Conservation (phyloP, 768 basidiomycete species). For the Termitomyces sp. region DNA sequence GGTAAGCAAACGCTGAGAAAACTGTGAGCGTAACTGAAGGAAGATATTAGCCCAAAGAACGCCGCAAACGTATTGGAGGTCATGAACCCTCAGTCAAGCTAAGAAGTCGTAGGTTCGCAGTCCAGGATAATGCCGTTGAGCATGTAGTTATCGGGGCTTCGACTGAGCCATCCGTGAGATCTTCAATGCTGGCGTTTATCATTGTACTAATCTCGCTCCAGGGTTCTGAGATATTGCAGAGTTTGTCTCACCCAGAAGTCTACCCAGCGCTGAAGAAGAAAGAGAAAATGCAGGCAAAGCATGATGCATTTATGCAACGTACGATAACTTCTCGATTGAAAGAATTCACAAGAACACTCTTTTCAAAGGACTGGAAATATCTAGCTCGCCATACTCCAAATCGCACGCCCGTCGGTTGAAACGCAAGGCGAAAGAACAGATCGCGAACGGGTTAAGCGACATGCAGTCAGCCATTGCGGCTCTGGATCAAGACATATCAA, state of each 20-base stretch:
- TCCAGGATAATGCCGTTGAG: slow-evolving; percentile 47
- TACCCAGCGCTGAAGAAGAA: slow-evolving; percentile 50
- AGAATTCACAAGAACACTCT: neutral
- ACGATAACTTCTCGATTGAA: slow-evolving; percentile 8
- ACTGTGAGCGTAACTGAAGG: neutral
- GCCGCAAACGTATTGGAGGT: slow-evolving; percentile 37
- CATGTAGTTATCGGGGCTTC: slow-evolving; percentile 43
- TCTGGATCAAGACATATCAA: slow-evolving; percentile 36
- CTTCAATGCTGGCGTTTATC: neutral
- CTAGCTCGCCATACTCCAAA: slow-evolving; percentile 61
- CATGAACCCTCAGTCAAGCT: slow-evolving; percentile 55
- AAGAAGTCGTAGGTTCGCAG: slow-evolving; percentile 45
- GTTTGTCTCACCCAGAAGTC: slow-evolving; percentile 26
- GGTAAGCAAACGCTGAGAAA: neutral
- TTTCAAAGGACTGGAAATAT: slow-evolving; percentile 45
- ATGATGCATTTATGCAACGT: slow-evolving; percentile 70
- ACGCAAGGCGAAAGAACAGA: slow-evolving; percentile 61
- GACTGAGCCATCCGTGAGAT: slow-evolving; percentile 38
- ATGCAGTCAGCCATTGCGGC: slow-evolving; percentile 54
- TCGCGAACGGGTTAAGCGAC: slow-evolving; percentile 47
- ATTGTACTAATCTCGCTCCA: slow-evolving; percentile 19
- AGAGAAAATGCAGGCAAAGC: slow-evolving; percentile 62
- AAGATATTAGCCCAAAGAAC: slow-evolving; percentile 34
- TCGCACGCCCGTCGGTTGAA: slow-evolving; percentile 70
- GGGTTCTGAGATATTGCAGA: slow-evolving; percentile 43